A percentile compares a stretch with the other conserved stretches of the same genome.
These are phyloP conservation scores for Reutealis trisperma DNA, from an alignment of 345 rosid species.

Conservation along the genomic window DNA sequence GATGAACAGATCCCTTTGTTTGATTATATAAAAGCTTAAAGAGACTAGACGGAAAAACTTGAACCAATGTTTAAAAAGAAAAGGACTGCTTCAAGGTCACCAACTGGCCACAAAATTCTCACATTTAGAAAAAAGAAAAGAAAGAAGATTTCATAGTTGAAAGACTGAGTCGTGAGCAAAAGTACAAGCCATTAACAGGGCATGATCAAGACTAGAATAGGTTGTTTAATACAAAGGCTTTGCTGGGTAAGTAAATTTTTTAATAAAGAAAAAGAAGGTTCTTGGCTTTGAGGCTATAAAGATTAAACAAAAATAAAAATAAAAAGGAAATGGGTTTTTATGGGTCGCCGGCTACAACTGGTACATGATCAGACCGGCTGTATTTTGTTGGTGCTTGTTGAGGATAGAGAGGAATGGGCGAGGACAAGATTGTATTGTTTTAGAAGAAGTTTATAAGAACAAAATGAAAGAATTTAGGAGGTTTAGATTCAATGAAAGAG, in stretches of 20 bases:
- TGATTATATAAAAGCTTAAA: neutral
- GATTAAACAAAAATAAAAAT: neutral
- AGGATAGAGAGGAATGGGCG: neutral
- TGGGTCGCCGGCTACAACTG: neutral
- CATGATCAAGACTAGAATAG: neutral
- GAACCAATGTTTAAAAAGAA: neutral
- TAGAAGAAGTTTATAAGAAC: neutral
- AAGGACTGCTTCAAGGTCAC: neutral
- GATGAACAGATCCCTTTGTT: neutral
- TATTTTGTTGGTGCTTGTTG: neutral
- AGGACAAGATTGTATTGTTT: neutral
- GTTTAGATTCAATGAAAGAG: neutral
- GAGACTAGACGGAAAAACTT: neutral
- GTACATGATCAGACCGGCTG: neutral
- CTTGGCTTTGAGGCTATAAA: neutral
- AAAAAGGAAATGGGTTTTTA: neutral
- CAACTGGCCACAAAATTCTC: neutral
- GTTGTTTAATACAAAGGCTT: neutral
- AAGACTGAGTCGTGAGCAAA: conserved; percentile 16
- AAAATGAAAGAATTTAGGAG: neutral
- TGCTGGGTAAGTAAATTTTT: neutral
- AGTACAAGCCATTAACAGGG: conserved; percentile 11
- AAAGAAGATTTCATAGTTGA: neutral
- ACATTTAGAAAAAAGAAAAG: neutral
- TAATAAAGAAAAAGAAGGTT: neutral